Percentiles rank a stretch among this genome's conserved stretches.
These are phyloP conservation scores for Paraurostyla sp. DNA, from an alignment of 73 alveolate species.

Conservation along the genomic window DNA sequence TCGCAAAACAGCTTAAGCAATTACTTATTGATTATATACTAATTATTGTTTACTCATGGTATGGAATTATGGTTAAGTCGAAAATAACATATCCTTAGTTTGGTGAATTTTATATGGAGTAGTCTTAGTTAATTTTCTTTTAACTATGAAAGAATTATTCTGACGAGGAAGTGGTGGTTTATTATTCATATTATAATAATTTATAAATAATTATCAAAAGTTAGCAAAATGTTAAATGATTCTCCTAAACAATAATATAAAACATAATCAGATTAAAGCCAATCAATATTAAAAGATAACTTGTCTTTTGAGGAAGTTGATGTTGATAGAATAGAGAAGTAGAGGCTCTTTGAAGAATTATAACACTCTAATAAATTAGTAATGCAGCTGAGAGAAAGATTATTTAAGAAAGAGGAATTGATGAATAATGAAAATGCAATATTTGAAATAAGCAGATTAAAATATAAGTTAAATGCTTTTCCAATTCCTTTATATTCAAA, in stretches of 20 bases:
- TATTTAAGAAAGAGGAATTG: slow-evolving; percentile 7
- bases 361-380: slow-evolving; percentile 32
- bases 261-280: not conserved
- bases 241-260: not conserved
- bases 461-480: not conserved
- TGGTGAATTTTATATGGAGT: slow-evolving; percentile 39
- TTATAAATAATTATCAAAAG: not conserved
- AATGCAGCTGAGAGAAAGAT: slow-evolving; percentile 20
- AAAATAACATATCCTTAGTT: slow-evolving; percentile 37
- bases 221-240: not conserved
- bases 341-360: slow-evolving; percentile 2
- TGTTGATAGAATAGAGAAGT: not conserved
- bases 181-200: not conserved
- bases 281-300: not conserved
- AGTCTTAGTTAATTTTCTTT: not conserved
- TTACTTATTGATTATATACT: not conserved
- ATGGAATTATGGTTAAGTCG: slow-evolving; percentile 2
- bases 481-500: slow-evolving; percentile 7
- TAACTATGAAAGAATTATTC: not conserved
- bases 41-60: not conserved
- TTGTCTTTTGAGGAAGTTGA: slow-evolving; percentile 30
- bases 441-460: slow-evolving; percentile 20
- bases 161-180: not conserved
- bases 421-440: slow-evolving; percentile 38
- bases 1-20: not conserved